Conservation (phyloP, 2,329 filamentous ascomycete species). For the Diaporthe sp. region DNA sequence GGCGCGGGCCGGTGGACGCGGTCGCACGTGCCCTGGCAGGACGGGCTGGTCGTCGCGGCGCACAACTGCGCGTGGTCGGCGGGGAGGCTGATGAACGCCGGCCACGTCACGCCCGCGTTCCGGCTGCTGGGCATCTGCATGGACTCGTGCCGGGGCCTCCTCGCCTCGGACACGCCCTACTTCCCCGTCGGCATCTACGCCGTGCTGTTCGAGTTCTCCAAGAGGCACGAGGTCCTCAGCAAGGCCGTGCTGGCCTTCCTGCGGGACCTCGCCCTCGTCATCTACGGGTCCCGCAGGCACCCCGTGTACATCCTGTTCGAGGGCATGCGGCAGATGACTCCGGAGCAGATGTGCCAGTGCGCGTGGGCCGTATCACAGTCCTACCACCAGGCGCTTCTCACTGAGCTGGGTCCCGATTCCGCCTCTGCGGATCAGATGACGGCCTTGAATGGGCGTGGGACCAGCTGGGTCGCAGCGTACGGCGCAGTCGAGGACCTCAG, state of each 20-base stretch:
- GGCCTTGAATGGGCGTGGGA: neutral
- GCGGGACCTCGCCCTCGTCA: slow-evolving; percentile 22
- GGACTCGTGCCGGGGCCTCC: slow-evolving; percentile 18
- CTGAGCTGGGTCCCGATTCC: neutral
- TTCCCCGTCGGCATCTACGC: slow-evolving; percentile 29
- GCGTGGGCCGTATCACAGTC: slow-evolving; percentile 17
- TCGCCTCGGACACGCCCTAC: neutral
- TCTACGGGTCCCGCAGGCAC: neutral
- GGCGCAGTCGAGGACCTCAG: neutral
- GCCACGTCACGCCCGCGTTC: slow-evolving; percentile 24
- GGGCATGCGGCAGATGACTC: neutral
- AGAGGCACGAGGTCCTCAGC: neutral
- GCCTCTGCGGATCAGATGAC: neutral
- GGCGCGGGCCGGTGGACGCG: slow-evolving; percentile 18
- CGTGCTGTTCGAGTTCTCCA: slow-evolving; percentile 33
- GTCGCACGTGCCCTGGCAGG: slow-evolving; percentile 29
- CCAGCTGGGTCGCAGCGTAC: slow-evolving; percentile 27
- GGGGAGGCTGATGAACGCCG: slow-evolving; percentile 30
- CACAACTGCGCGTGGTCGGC: slow-evolving; percentile 27
- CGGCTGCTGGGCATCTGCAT: slow-evolving; percentile 17
- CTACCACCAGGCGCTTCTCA: neutral
- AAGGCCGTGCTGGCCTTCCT: slow-evolving; percentile 13
- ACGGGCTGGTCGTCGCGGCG: slow-evolving; percentile 4
- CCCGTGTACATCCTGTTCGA: slow-evolving; percentile 10
- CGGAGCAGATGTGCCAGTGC: slow-evolving; percentile 14